Evolutionary conservation across 306 rosid species (phyloP).

Genomic region (Psophocarpus tetragonolobus): DNA sequence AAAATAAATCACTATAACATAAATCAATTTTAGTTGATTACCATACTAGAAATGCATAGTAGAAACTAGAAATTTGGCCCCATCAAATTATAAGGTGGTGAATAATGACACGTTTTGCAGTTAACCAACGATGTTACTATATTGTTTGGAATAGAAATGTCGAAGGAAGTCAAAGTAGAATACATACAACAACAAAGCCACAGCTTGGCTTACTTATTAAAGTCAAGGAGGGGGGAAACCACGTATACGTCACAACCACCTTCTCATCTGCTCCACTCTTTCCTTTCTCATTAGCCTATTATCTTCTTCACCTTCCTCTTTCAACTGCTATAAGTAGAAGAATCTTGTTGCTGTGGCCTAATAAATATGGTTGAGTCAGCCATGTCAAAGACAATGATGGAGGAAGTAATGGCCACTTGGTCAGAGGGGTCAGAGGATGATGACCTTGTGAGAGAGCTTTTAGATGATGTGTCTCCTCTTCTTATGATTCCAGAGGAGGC

Average conservation of each 20-base stretch:
- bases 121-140: conserved; percentile 23
- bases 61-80: conserved; percentile 16
- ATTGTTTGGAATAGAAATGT: conserved; percentile 32
- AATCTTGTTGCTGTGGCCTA: background rate
- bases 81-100: conserved; percentile 34
- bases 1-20: background rate
- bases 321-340: conserved; percentile 3
- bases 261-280: conserved; percentile 69
- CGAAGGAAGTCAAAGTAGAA: conserved; percentile 64
- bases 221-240: conserved; percentile 52
- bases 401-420: conserved; percentile 50
- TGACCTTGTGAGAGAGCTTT: conserved; percentile 73
- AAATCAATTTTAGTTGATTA: background rate
- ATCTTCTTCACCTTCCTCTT: conserved; percentile 26
- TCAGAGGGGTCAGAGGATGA: conserved; percentile 58
- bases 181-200: conserved; percentile 47
- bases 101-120: conserved; percentile 28
- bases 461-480: conserved; percentile 63
- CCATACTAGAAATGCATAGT: background rate
- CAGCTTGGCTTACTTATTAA: conserved; percentile 44
- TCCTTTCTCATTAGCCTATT: conserved; percentile 32
- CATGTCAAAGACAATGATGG: conserved; percentile 48
- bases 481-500: conserved; percentile 40
- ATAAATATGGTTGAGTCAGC: conserved; percentile 41
- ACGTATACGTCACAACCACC: conserved; percentile 52